A percentile compares a stretch with the other conserved stretches of the same genome.
Evolutionary conservation across 169 alveolate species (phyloP).

Genomic region (Theileria sp.): DNA sequence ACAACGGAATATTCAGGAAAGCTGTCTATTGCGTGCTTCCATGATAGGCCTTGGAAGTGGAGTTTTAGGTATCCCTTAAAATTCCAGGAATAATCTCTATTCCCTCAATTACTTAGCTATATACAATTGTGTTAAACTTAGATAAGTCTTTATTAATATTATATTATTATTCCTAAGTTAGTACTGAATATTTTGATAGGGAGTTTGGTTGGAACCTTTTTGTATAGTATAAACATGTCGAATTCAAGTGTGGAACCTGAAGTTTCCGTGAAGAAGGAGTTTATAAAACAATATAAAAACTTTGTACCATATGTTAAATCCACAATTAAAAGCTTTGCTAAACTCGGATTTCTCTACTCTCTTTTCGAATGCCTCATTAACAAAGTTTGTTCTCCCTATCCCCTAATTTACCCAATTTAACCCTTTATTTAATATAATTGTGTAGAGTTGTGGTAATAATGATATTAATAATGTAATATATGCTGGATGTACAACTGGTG

Average conservation of each 20-base stretch:
- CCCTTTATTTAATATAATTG: neutral
- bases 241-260: constrained; percentile 21
- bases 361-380: constrained; percentile 71
- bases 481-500: constrained; percentile 80
- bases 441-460: constrained; percentile 44
- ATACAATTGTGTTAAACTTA: neutral
- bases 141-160: neutral
- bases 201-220: constrained; percentile 54
- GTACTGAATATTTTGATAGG: constrained; percentile 21
- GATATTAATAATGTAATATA: constrained; percentile 74
- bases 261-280: constrained; percentile 19
- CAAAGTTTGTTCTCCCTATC: constrained; percentile 30
- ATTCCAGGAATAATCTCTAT: neutral
- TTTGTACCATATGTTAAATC: constrained; percentile 47
- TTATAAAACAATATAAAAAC: constrained; percentile 24
- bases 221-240: constrained; percentile 52
- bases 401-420: neutral
- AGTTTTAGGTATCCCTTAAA: constrained; percentile 32
- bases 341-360: constrained; percentile 77
- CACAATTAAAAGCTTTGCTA: constrained; percentile 53
- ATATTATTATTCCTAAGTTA: neutral
- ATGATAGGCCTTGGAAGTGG: constrained; percentile 60
- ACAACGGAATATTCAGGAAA: constrained; percentile 51
- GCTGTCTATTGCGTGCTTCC: constrained; percentile 49
- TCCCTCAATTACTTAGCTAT: neutral